Evolutionary conservation across 441 rosid genomes (phyloP), one percentile per base, ranked within the genome.

Genomic region (Pelargonium fulgidum): DNA sequence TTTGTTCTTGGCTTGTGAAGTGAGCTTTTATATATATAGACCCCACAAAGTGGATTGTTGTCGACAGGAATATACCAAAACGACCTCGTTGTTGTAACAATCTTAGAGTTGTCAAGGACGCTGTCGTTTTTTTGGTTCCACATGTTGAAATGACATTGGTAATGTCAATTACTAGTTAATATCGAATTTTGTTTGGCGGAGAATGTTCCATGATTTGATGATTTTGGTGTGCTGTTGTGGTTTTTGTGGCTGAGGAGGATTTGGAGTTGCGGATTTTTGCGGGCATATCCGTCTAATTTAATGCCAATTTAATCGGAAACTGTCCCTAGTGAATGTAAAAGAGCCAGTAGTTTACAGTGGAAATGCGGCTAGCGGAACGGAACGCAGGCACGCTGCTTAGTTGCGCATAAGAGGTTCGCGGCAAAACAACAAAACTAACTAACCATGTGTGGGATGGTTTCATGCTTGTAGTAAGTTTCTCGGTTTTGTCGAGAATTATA

Each of bases 181-280:
- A 50, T 50, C 58, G 58, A 50, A n/a, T 50, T 50, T 50, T 50
- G 36, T 50, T 50, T 50, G 58, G 58, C 58, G 58, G 58, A 50
- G 19, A 50, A 6, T 4, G 16, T 50, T 29, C 36, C 36, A 29
- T 29, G 36, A 50, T n/a, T 13, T 13, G 16, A 13, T 12, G 19
- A 50, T n/a, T 50, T 50, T 50, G 58, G 58, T 50, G 58, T 50
- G 58, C 58, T 50, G 58, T 50, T 50, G 19, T 3, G 58, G 54
- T 10, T 47, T 47, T 47, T n/a, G 54, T 47, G 54, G 54, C 54
- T 47, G 2, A 29, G 36, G 36, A 29, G 36, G 36, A 29, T 29
- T 29, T 29, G 54, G n/a, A 47, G 13, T 10, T 47, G 54, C 0
- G 13, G 58, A 50, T 50, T 50, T 50, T 50, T n/a, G 1, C 11